Evolutionary conservation across 495 filamentous ascomycete genomes (phyloP), one percentile per base, ranked within the genome.

Genomic region (Neurospora sp.): DNA sequence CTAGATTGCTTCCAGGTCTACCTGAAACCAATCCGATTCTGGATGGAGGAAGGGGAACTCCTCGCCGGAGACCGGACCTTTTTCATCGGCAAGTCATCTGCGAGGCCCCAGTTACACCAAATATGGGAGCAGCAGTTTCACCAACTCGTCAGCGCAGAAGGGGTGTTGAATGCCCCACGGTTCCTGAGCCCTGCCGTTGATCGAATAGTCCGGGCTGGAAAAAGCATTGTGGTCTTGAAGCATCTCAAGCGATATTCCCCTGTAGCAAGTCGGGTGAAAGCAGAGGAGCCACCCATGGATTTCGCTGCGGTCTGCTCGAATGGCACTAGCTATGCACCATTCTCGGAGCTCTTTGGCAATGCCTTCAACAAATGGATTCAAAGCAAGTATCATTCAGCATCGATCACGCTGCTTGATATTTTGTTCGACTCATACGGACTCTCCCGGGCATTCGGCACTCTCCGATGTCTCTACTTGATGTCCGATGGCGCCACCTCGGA

Each of bases 1-100:
- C 91, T 96, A 69, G 85, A 90, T 37, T 96, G 93, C 78, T 92
- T 97, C 42, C 88, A 91, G 73, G 89, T 92, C 4, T 98, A 97
- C 78, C 85, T 95, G 38, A 89, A 88, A 14, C 93, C 94, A 0
- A 89, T 98, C 38, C 86, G 89, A 38, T 80, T 83, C 3, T 99
- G 96, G 96, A 96, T 97, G 91, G 90, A 94, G 75, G 86, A 86
- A 48, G 95, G 95, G 2, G 87, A 89, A 70, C 81, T 97, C 14
- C 83, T 86, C n/a, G 75, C 84, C 3, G 82, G 83, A 1, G 89
- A 94, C 74, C 84, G 86, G 39, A 85, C 87, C 0, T 94, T 97
- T 78, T 97, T 97, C 76, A 85, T 97, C n/a, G 82, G 82, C 1
- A 85, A 90, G 69, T 83, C 83, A 14, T 78, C 84, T 12, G 84